Percentiles rank a stretch among this genome's conserved stretches.
These are phyloP conservation scores for Mycena chlorophos DNA, from an alignment of 768 basidiomycete species.

Conservation along the genomic window DNA sequence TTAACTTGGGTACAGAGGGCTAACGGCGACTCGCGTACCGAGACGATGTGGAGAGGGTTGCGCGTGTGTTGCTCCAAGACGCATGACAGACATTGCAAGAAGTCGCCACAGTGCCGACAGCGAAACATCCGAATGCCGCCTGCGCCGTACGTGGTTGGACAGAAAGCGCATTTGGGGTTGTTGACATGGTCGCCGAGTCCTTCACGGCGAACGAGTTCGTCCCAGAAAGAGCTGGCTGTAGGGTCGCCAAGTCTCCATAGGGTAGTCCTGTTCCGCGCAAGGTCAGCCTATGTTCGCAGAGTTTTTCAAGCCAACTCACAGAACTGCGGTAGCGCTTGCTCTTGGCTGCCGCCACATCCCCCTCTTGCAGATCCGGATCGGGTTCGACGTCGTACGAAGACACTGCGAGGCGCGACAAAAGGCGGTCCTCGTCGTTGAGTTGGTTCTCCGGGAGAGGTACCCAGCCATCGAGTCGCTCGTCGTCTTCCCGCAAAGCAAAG, in stretches of 20 bases:
- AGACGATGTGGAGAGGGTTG: not conserved
- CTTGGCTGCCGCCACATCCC: not conserved
- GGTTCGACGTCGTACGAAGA: not conserved
- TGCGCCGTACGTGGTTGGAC: not conserved
- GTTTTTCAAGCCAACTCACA: not conserved
- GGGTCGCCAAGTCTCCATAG: not conserved
- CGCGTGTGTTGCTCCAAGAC: not conserved
- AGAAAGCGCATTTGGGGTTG: not conserved
- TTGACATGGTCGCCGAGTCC: not conserved
- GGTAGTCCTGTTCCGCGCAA: not conserved
- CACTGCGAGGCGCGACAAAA: not conserved
- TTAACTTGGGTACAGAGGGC: not conserved
- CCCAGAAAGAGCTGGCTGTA: not conserved
- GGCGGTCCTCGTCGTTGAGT: not conserved
- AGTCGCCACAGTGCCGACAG: not conserved
- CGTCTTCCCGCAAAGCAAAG: no score
- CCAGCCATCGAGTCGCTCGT: not conserved
- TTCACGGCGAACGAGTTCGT: not conserved
- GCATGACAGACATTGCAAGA: not conserved
- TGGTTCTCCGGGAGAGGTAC: not conserved
- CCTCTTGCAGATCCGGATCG: not conserved
- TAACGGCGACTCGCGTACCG: not conserved
- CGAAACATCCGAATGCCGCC: not conserved
- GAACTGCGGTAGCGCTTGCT: not conserved
- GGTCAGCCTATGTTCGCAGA: not conserved